Evolutionary conservation across 306 rosid genomes (phyloP).

Genomic region (Vicia faba): DNA sequence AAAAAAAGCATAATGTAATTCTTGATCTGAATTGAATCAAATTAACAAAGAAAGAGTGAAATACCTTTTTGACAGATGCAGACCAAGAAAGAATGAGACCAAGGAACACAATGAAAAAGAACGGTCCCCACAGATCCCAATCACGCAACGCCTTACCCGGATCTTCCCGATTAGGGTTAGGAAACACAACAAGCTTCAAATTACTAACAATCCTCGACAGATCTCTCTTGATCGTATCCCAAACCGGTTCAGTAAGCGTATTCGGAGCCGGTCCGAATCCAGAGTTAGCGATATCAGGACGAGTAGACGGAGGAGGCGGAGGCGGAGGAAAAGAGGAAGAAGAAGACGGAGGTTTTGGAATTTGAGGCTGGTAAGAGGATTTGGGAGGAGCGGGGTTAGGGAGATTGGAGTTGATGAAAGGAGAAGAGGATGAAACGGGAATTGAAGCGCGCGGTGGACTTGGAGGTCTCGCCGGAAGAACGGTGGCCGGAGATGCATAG

Average conservation of each 20-base stretch:
- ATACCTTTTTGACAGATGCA: conserved; percentile 94
- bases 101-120: conserved; percentile 93
- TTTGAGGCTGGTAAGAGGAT: conserved; percentile 19
- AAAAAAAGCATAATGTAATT: too few relatives aligned
- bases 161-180: conserved; percentile 91
- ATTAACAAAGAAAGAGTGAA: not conserved
- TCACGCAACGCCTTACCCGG: conserved; percentile 95
- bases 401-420: conserved; percentile 47
- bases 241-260: conserved; percentile 91
- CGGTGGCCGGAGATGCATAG: conserved; percentile 63
- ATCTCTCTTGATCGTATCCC: conserved; percentile 96
- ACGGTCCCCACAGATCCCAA: conserved; percentile 99
- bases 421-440: conserved; percentile 63
- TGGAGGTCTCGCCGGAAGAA: conserved; percentile 74
- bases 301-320: conserved; percentile 37
- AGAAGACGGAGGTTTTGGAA: conserved; percentile 17
- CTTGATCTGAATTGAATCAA: too few relatives aligned
- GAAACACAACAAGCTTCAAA: conserved; percentile 94
- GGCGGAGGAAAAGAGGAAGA: conserved; percentile 15
- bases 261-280: conserved; percentile 84
- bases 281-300: conserved; percentile 29
- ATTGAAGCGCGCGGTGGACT: conserved; percentile 88
- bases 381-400: conserved; percentile 40
- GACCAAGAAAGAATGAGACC: conserved; percentile 96
- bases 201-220: conserved; percentile 91